Base-by-base conservation (phyloP, 1,139 yeast species). In the Diutina rugosa region DNA sequence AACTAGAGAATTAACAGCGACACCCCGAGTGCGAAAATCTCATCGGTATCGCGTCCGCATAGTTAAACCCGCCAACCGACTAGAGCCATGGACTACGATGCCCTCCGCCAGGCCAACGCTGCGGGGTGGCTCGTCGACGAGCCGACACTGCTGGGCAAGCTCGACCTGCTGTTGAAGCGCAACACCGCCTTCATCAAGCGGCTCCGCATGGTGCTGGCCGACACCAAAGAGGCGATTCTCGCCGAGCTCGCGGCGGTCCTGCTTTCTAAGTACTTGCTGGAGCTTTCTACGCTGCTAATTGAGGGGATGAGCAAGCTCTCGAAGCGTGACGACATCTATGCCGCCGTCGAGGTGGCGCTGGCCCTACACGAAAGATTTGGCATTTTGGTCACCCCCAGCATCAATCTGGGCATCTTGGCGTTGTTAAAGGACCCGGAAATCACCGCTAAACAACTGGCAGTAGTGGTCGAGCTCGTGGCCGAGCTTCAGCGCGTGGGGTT, bases 101-200 rank as follows among this genome's bases (percentile, higher is more conserved):
- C 38, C 38, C 38, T 47, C 38, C 35, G 18, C 51, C 21, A 28
- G 14, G 38, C 35, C 14, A 49, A 49, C 28, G 10, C 12, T 8
- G 14, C 21, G 18, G 53, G 41, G 18, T 49, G 53, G 53, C 44
- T 49, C 28, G 32, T 49, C 8, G 53, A 49, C 32, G 53, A 49
- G 21, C 53, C 54, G 29, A 18, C 12, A 10, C n/a, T 38, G 32
- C 28, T 74, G 1, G 60, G 66, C 16, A 76, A 78, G 54, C 72
- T 85, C 16, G 97, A 91, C 65, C 75, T 95, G 0, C 85, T 93
- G 56, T 72, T 91, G 59, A 91, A 90, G 73, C 88, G 86, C 66
- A 90, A 91, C 66, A 85, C 90, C 4, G 87, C 90, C 0, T 88
- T 90, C 63, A 84, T 90, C 58, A 86, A 85, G 65, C 86, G 86